Evolutionary conservation across 2,329 filamentous ascomycete species (phyloP).

Genomic region (Emmonsiellopsis sp.): DNA sequence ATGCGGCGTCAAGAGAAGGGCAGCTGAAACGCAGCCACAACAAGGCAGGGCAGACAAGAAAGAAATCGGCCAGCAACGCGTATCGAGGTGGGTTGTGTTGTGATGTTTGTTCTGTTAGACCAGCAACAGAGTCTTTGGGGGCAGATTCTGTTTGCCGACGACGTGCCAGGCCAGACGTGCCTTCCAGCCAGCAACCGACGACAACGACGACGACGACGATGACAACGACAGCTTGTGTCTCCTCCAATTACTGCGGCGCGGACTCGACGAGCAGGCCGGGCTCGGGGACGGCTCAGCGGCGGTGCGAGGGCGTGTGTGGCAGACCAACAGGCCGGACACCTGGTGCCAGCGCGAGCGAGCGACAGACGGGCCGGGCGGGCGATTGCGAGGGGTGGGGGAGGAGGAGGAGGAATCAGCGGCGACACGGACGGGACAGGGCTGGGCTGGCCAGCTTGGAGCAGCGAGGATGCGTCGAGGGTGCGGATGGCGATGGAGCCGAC

Average conservation of each 20-base stretch:
- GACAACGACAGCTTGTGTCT: too few relatives aligned
- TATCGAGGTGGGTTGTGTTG: background rate
- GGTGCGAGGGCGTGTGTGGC: too few relatives aligned
- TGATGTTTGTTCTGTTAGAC: background rate
- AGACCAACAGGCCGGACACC: too few relatives aligned
- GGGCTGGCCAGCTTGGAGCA: constrained; percentile 3
- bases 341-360: too few relatives aligned
- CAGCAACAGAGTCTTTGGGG: background rate
- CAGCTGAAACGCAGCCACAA: background rate
- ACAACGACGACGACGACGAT: too few relatives aligned
- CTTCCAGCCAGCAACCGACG: background rate
- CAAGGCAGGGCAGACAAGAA: background rate
- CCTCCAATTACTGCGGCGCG: too few relatives aligned
- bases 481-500: constrained; percentile 3
- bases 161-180: background rate
- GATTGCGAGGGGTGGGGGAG: background rate
- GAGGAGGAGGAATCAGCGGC: background rate
- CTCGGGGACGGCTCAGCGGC: too few relatives aligned
- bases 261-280: too few relatives aligned
- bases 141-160: background rate
- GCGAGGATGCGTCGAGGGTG: background rate
- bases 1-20: background rate
- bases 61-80: background rate
- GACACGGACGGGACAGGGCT: background rate
- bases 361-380: background rate